Conservation (phyloP, 106 monocot species). For the Cymbidium sinense region DNA sequence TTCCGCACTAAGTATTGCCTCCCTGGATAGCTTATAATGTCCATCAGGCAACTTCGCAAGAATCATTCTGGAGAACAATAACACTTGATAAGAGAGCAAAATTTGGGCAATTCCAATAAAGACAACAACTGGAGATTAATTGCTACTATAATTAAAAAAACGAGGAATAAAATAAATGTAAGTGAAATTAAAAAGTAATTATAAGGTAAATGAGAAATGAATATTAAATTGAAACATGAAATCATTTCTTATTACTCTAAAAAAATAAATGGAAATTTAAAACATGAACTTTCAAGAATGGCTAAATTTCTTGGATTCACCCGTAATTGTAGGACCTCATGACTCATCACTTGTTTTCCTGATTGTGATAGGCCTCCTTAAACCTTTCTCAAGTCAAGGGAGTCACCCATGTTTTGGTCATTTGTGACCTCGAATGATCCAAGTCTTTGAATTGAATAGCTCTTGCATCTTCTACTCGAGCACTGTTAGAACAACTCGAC, state of each 20-base stretch:
- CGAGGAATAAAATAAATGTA: neutral
- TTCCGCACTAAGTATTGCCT: slow-evolving; percentile 67
- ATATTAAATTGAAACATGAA: neutral
- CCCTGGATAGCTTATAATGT: slow-evolving; percentile 70
- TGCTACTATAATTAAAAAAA: neutral
- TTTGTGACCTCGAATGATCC: too few species aligned
- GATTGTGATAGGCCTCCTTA: too few species aligned
- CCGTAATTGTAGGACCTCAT: too few species aligned
- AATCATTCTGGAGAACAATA: slow-evolving; percentile 52
- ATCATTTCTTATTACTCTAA: neutral
- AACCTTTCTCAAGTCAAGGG: too few species aligned
- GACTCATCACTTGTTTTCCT: too few species aligned
- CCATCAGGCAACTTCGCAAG: slow-evolving; percentile 71
- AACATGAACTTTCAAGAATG: too few species aligned
- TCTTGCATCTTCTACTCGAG: too few species aligned
- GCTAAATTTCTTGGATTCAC: too few species aligned
- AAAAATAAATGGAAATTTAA: neutral
- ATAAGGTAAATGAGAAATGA: neutral
- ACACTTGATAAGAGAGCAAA: neutral
- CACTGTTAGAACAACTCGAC: too few species aligned
- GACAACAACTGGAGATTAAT: neutral
- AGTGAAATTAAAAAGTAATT: neutral
- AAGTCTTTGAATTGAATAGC: too few species aligned
- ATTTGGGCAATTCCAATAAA: neutral
- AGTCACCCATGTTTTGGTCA: too few species aligned